phyloP scores from a whole-genome alignment of 345 rosid genomes.

The Pugionium cornutum region DNA sequence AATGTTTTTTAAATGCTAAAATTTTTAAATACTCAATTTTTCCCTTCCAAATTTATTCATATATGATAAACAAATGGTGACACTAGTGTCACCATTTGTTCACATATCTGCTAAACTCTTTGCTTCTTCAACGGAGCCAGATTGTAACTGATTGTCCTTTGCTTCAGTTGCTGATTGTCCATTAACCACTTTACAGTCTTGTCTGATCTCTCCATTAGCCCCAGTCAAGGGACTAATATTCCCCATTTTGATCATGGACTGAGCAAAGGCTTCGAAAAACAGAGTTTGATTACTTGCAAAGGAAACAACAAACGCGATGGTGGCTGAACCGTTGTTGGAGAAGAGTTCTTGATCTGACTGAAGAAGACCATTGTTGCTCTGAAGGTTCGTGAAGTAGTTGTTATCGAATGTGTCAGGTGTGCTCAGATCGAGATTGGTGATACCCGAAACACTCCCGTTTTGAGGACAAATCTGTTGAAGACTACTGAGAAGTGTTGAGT shows the following conservation, averaged over 20 bases:
- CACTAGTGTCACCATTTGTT: not conserved
- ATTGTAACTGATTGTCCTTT: conserved; percentile 8
- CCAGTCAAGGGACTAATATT: conserved; percentile 55
- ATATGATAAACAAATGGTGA: conserved; percentile 16
- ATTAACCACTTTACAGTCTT: conserved; percentile 54
- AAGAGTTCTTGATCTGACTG: conserved; percentile 62
- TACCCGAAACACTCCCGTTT: conserved; percentile 42
- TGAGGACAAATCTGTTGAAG: conserved; percentile 56
- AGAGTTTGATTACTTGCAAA: conserved; percentile 47
- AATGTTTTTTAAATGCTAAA: no score
- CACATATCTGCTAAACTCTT: conserved; percentile 29
- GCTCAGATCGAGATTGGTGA: conserved; percentile 49
- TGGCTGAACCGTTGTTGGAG: conserved; percentile 51
- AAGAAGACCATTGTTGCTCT: conserved; percentile 47
- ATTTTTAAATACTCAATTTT: no score
- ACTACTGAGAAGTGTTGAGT: conserved; percentile 44
- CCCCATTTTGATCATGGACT: conserved; percentile 70
- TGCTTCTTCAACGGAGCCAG: not conserved
- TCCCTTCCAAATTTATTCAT: not conserved
- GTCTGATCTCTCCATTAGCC: conserved; percentile 58
- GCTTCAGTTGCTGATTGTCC: conserved; percentile 30
- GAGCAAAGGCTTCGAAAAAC: conserved; percentile 57
- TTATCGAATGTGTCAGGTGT: conserved; percentile 58
- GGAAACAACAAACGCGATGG: conserved; percentile 44
- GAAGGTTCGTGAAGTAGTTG: conserved; percentile 56